Evolutionary conservation across 2,329 filamentous ascomycete species (phyloP), one percentile per base, ranked within the genome.

Genomic region (Stagonosporopsis tanaceti): DNA sequence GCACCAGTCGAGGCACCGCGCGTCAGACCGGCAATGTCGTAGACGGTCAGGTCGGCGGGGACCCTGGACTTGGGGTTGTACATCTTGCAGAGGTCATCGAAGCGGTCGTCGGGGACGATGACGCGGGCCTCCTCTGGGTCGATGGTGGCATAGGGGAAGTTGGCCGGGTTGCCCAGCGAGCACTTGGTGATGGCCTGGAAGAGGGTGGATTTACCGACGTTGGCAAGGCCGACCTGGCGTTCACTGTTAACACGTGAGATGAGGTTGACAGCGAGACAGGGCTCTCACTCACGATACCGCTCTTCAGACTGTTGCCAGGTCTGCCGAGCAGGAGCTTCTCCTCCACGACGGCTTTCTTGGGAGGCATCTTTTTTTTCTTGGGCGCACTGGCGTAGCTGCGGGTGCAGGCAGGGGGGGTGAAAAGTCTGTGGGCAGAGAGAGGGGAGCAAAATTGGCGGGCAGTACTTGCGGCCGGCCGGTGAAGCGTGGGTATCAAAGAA

Each of bases 121-220:
- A 99, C 95, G 71, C 94, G 92, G 64, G 95, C 92, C 83, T 99
- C 95, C 84, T 99, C 96, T 45, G 95, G 95, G 69, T 99, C 93
- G 80, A 99, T 99, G 73, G 95, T 99, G 76, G 95, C 95, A 84
- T 96, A 99, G 53, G 95, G 95, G 78, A 98, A 99, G 83, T 99
- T 99, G 83, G 95, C 95, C 72, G 96, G 96, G 84, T 98, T 99
- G 82, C 96, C 95, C 74, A 99, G 89, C 66, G 88, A 88, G 80
- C 90, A 97, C 85, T 97, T 98, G 77, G 95, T 99, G 81, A 99
- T 97, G 77, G 95, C 93, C 85, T 99, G 96, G 87, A 99, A 99
- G 73, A 99, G 88, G 32, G 96, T 99, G 67, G 95, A 99, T 84
- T 99, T 99, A 80, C 95, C 95, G 71, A 99, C 96, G 80, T 99